Evolutionary conservation across 1,284 basidiomycete genomes (phyloP).

Genomic region (Rhodotorula glutinis): DNA sequence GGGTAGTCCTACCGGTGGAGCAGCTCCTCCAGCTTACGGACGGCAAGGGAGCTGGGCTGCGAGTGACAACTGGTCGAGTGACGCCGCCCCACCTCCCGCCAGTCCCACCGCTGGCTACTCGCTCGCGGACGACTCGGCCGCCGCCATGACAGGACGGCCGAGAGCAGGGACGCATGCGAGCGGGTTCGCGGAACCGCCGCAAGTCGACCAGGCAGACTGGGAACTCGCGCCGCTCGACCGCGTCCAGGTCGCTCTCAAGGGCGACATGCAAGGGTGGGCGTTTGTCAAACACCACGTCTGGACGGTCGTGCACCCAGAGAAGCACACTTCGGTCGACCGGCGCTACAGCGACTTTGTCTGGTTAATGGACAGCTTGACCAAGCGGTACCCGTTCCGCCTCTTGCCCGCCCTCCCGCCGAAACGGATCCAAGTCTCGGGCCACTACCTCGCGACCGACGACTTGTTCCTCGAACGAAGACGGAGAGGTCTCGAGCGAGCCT

Average conservation of each 20-base stretch:
- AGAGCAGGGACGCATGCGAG: background rate
- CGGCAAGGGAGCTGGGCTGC: background rate
- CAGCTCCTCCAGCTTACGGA: background rate
- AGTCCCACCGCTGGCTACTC: background rate
- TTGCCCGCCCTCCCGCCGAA: constrained; percentile 86
- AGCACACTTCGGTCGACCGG: constrained; percentile 46
- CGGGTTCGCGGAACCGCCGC: constrained; percentile 3
- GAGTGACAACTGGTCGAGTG: background rate
- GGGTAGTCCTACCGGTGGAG: background rate
- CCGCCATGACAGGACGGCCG: background rate
- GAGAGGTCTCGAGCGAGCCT: constrained; percentile 75
- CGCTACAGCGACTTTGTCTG: constrained; percentile 85
- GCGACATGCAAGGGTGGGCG: constrained; percentile 19
- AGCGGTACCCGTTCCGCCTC: constrained; percentile 81
- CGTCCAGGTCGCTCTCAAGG: constrained; percentile 16
- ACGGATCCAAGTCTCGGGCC: constrained; percentile 70
- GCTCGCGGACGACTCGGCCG: background rate
- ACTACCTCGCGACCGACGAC: constrained; percentile 63
- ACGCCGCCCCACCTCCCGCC: background rate
- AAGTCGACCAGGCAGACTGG: constrained; percentile 12
- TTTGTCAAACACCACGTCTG: constrained; percentile 32
- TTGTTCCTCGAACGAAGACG: constrained; percentile 83
- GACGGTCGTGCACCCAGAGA: constrained; percentile 13
- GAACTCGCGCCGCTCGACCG: constrained; percentile 6
- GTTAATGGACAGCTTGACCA: constrained; percentile 73